A percentile compares a stretch with the other conserved stretches of the same genome.
Conservation (phyloP, 2,329 filamentous ascomycete species). For the Hawksworthiomyces lignivorus region DNA sequence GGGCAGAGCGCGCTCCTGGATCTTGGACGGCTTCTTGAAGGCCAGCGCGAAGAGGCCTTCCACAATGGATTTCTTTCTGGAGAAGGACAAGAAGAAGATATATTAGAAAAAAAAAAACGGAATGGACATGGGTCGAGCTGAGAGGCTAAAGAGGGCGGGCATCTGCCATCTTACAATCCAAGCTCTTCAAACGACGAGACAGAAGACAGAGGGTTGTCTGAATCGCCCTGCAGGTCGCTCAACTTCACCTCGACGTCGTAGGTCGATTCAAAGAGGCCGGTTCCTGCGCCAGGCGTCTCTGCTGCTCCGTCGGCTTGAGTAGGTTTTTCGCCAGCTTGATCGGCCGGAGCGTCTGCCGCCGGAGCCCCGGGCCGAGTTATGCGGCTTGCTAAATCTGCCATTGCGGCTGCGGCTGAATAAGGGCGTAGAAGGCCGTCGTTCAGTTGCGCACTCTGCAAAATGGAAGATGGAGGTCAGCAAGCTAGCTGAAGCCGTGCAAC, state of each 20-base stretch:
- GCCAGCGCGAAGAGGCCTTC: constrained; percentile 73
- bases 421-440: too few relatives aligned
- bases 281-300: constrained; percentile 31
- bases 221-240: constrained; percentile 78
- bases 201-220: constrained; percentile 81
- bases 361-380: constrained; percentile 38
- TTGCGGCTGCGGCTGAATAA: too few relatives aligned
- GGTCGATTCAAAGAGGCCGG: constrained; percentile 59
- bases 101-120: constrained; percentile 1
- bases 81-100: constrained; percentile 12
- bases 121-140: neutral
- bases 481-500: too few relatives aligned
- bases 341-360: constrained; percentile 16
- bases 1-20: constrained; percentile 90
- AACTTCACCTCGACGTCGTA: constrained; percentile 91
- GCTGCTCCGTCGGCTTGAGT: too few relatives aligned
- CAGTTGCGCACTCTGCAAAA: too few relatives aligned
- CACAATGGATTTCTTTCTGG: constrained; percentile 54
- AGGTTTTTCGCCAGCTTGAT: constrained; percentile 17
- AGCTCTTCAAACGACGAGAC: constrained; percentile 78
- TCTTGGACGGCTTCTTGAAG: constrained; percentile 94
- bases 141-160: neutral
- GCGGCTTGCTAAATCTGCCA: constrained; percentile 40
- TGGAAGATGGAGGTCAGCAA: too few relatives aligned
- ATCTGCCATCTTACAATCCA: constrained; percentile 58